Evolutionary conservation across 371 early-diverging fungal genomes (phyloP), one percentile per base, ranked within the genome.

Genomic region (Actinomucor elegans): DNA sequence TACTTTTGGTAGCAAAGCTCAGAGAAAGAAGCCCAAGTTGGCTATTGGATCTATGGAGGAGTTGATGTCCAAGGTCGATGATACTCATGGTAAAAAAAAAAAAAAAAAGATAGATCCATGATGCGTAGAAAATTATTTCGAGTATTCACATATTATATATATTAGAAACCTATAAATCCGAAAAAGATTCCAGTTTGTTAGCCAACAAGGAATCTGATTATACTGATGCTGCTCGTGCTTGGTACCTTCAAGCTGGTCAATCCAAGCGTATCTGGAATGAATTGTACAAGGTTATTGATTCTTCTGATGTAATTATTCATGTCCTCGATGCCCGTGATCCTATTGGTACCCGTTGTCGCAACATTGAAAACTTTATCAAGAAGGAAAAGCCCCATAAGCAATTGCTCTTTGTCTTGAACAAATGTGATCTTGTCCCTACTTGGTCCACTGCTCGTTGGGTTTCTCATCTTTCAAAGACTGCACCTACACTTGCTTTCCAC

Each of bases 251-350:
- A 37, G 96, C 95, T 51, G 99, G 99, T 57, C 95, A 96, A 70
- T 97, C 97, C 21, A 93, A 92, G 71, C 92, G 99, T 71, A 99
- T 99, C 47, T 99, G 99, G 99, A 92, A 91, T 69, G 99, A 99
- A 71, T 75, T 99, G 36, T 99, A 99, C 83, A 99, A 99, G 83
- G 99, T 98, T 36, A 89, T 99, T 33, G 99, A 99, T 73, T 94
- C 95, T 11, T 97, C 98, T 1, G 99, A 99, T 79, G 96, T 99
- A 18, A 84, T 99, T 46, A 87, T 98, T 37, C 99, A 99, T 62
- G 99, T 99, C 5, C 70, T 99, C 49, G 99, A 99, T 85, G 98
- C 99, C 14, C 88, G 99, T 57, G 98, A 99, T 75, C 99, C 99
- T 14, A 67, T 92, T 36, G 99, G 99, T 48, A 99, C 99, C 14